A percentile compares a stretch with the other conserved stretches of the same genome.
Conservation (phyloP, 768 basidiomycete genomes). For the Mycena vitilis region DNA sequence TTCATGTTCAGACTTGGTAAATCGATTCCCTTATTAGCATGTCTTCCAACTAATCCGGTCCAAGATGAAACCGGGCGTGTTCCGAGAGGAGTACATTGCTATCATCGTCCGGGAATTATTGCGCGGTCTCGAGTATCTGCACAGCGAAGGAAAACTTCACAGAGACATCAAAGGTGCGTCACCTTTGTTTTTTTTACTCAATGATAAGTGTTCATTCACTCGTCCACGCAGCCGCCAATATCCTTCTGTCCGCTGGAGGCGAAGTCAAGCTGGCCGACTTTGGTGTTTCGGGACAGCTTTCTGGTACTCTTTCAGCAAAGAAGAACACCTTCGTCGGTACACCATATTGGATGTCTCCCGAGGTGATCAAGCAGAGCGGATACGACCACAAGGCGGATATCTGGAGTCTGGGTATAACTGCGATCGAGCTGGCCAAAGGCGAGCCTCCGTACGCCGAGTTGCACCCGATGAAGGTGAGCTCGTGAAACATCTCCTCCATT, state of each 20-base stretch:
- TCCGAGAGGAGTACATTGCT: slow-evolving; percentile 98
- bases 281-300: slow-evolving; percentile 97
- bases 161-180: slow-evolving; percentile 96
- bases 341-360: slow-evolving; percentile 99
- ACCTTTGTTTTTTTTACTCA: neutral
- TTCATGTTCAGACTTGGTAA: slow-evolving; percentile 95
- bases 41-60: slow-evolving; percentile 33
- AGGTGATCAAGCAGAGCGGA: slow-evolving; percentile 99
- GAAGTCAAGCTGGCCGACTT: slow-evolving; percentile 99
- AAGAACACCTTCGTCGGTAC: slow-evolving; percentile 99
- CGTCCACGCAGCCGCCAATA: slow-evolving; percentile 83
- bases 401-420: slow-evolving; percentile 97
- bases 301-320: slow-evolving; percentile 91
- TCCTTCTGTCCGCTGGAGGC: slow-evolving; percentile 89
- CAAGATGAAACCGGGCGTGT: slow-evolving; percentile 98
- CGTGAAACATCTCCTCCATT: neutral
- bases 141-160: slow-evolving; percentile 95
- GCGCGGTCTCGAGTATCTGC: slow-evolving; percentile 93
- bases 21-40: slow-evolving; percentile 38
- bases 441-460: slow-evolving; percentile 98
- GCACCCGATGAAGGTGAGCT: slow-evolving; percentile 96
- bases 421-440: slow-evolving; percentile 96
- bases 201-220: slow-evolving; percentile 19
- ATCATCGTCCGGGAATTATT: slow-evolving; percentile 95
- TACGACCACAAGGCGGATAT: slow-evolving; percentile 99